Percentiles rank a stretch among this genome's conserved stretches.
These are phyloP conservation scores for Golubevia sp. DNA, from an alignment of 1,284 basidiomycete species.

Conservation along the genomic window DNA sequence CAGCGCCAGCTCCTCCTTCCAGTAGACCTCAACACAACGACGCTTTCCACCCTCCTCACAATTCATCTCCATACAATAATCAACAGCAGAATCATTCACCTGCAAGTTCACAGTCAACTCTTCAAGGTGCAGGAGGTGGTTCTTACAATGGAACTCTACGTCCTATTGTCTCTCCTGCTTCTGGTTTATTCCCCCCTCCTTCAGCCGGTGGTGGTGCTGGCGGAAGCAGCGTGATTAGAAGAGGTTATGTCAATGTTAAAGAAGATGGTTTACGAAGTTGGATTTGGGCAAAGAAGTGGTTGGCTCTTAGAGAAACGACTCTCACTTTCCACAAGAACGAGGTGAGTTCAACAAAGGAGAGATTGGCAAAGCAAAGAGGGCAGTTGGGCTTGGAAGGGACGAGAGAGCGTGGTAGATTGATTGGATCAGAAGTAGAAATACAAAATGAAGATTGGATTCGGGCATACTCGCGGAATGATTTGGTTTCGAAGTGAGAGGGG, in stretches of 20 bases:
- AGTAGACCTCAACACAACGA: constrained; percentile 21
- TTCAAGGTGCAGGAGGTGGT: constrained; percentile 37
- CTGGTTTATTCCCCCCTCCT: background rate
- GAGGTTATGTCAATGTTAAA: constrained; percentile 59
- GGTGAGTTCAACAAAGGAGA: too few species aligned
- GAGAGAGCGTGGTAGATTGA: too few species aligned
- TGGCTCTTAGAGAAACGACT: constrained; percentile 80
- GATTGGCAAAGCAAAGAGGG: too few species aligned
- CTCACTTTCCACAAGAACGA: constrained; percentile 90
- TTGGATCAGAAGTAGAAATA: too few species aligned
- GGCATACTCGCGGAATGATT: too few species aligned
- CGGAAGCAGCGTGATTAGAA: constrained; percentile 42
- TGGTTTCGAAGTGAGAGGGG: too few species aligned
- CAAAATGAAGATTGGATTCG: too few species aligned
- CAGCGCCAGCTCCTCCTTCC: too few species aligned
- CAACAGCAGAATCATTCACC: background rate
- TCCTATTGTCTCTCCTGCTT: constrained; percentile 27
- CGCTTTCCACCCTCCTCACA: constrained; percentile 40
- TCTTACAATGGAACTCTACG: constrained; percentile 48
- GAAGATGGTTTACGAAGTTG: constrained; percentile 70
- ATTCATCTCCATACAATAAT: constrained; percentile 24
- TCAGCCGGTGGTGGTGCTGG: background rate
- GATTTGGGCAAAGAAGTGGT: constrained; percentile 90
- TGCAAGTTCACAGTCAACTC: constrained; percentile 8
- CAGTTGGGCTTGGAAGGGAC: too few species aligned